Conservation (phyloP, 164 flowering plant genomes). For the Tinospora cordifolia region DNA sequence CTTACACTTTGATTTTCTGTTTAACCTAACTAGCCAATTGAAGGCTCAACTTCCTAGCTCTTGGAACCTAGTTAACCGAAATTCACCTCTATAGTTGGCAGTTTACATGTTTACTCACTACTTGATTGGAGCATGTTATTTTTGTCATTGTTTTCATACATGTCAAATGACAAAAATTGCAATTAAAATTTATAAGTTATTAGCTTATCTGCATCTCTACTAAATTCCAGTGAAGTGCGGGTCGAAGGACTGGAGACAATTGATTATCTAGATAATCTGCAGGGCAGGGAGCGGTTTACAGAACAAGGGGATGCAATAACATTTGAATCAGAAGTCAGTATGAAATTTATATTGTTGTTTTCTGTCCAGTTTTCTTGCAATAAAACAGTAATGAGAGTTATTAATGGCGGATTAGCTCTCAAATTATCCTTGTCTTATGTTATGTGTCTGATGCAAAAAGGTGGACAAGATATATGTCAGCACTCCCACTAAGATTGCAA, state of each 20-base stretch:
- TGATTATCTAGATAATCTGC: constrained; percentile 81
- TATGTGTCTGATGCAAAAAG: constrained; percentile 10
- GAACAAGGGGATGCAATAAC: constrained; percentile 96
- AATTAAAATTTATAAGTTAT: not conserved
- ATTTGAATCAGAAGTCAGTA: constrained; percentile 70
- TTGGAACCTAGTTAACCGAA: too few species aligned
- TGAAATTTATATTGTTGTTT: not conserved
- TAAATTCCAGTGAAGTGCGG: constrained; percentile 72
- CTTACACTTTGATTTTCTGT: not conserved
- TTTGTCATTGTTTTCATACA: too few species aligned
- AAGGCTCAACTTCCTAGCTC: too few species aligned
- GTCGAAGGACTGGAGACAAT: constrained; percentile 91
- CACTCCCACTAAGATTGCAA: constrained; percentile 87
- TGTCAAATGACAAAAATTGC: not conserved
- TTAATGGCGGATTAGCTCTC: too few species aligned
- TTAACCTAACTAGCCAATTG: not conserved
- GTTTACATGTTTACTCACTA: too few species aligned
- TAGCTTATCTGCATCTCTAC: not conserved
- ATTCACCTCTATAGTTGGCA: too few species aligned
- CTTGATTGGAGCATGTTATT: too few species aligned
- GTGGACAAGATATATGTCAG: constrained; percentile 44
- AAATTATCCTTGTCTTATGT: not conserved
- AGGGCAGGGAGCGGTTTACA: constrained; percentile 65
- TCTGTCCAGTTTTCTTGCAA: constrained; percentile 7
- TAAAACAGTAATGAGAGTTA: not conserved